phyloP scores from a whole-genome alignment of 164 flowering plant species.

The Nelumbo lutea region DNA sequence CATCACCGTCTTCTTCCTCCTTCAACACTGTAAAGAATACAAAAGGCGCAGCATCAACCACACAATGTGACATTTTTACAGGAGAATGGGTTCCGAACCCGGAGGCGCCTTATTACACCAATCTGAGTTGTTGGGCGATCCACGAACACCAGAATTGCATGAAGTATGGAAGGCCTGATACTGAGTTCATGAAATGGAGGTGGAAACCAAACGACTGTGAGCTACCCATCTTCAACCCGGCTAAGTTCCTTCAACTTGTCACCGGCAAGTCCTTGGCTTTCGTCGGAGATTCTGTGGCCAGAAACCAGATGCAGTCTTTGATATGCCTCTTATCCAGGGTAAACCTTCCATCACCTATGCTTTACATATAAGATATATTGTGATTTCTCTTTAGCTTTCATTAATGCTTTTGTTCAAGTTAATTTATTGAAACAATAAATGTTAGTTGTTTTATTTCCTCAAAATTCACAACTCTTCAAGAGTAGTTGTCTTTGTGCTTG shows the following conservation, averaged over 20 bases:
- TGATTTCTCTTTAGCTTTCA: no score
- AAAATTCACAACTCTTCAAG: no score
- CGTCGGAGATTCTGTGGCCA: slow-evolving; percentile 73
- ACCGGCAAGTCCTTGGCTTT: slow-evolving; percentile 64
- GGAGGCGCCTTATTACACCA: slow-evolving; percentile 59
- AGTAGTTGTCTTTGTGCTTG: no score
- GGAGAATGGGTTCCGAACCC: slow-evolving; percentile 74
- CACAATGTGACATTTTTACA: slow-evolving; percentile 47
- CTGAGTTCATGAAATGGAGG: slow-evolving; percentile 63
- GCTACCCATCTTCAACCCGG: slow-evolving; percentile 52
- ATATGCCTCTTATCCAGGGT: slow-evolving; percentile 76
- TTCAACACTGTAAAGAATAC: background rate
- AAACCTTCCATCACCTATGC: slow-evolving; percentile 1
- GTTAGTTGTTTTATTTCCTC: no score
- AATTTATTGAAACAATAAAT: no score
- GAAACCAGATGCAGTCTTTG: slow-evolving; percentile 84
- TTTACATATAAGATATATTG: no score
- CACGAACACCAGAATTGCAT: slow-evolving; percentile 77
- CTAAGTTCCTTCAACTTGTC: slow-evolving; percentile 46
- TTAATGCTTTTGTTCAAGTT: no score
- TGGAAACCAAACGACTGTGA: slow-evolving; percentile 81
- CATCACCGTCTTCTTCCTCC: slow-evolving; percentile 6
- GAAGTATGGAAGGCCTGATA: slow-evolving; percentile 65
- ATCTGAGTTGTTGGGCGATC: slow-evolving; percentile 60
- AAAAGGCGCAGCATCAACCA: background rate